phyloP scores from a whole-genome alignment of 495 filamentous ascomycete species.

The Melanomma pulvis-pyrius region DNA sequence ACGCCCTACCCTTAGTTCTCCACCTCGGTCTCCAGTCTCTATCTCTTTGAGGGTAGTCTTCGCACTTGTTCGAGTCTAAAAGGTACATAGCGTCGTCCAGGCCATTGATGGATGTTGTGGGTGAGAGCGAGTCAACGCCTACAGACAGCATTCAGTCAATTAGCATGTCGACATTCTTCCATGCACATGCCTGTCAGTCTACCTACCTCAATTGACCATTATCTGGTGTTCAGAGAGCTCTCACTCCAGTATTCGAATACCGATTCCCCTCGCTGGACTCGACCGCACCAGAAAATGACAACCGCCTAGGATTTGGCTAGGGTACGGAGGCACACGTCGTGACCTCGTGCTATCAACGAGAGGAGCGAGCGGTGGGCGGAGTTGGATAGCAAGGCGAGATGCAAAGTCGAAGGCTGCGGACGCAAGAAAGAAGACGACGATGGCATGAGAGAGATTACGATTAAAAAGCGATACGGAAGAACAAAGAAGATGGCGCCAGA shows the following conservation, averaged over 20 bases:
- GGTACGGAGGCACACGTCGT: neutral
- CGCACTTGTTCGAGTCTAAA: conserved; percentile 2
- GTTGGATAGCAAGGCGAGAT: neutral
- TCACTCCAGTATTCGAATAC: too few species aligned
- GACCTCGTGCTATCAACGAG: neutral
- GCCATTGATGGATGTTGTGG: neutral
- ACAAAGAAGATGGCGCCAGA: neutral
- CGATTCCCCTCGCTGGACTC: too few species aligned
- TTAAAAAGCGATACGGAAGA: conserved; percentile 21
- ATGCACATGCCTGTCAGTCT: neutral
- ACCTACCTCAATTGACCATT: neutral
- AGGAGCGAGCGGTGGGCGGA: neutral
- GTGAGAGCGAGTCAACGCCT: neutral
- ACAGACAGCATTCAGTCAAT: too few species aligned
- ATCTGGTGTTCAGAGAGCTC: neutral
- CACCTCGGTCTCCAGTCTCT: neutral
- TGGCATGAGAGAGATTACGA: conserved; percentile 21
- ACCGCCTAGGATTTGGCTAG: neutral
- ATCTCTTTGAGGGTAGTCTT: neutral
- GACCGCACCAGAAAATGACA: too few species aligned
- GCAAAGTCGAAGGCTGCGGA: neutral
- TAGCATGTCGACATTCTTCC: neutral
- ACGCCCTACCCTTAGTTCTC: neutral
- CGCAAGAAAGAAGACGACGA: neutral
- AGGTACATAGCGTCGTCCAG: conserved; percentile 7